A percentile compares a stretch with the other conserved stretches of the same genome.
These are phyloP conservation scores for Biscutella auriculata DNA, from an alignment of 441 rosid genomes.

Conservation along the genomic window DNA sequence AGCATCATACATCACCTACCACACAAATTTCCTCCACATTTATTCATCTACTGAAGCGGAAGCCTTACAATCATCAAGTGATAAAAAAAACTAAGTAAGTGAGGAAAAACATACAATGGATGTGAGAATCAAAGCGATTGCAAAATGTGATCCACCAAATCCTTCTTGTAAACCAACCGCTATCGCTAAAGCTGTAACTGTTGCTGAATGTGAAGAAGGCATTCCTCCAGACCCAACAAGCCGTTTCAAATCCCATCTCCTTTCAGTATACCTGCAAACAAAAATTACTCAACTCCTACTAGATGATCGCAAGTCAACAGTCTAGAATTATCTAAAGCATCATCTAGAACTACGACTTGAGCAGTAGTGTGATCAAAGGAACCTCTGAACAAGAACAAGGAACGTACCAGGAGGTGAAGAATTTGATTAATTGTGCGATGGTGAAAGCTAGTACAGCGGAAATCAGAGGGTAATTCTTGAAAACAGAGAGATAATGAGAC, in stretches of 20 bases:
- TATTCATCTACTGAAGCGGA: background rate
- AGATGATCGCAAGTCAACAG: no score
- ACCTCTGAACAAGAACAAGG: no score
- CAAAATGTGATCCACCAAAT: slow-evolving; percentile 43
- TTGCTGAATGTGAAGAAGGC: slow-evolving; percentile 69
- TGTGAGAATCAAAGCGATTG: slow-evolving; percentile 38
- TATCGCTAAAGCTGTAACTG: slow-evolving; percentile 46
- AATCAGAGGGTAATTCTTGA: no score
- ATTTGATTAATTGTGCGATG: no score
- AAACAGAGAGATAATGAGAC: slow-evolving; percentile 29
- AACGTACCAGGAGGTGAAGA: no score
- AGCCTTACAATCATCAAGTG: no score
- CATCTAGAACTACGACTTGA: no score
- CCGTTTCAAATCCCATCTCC: slow-evolving; percentile 43
- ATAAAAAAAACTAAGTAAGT: background rate
- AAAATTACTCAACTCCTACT: no score
- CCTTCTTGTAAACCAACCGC: slow-evolving; percentile 60
- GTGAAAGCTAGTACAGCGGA: no score
- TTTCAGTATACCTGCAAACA: slow-evolving; percentile 38
- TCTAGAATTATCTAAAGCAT: no score
- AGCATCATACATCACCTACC: slow-evolving; percentile 73
- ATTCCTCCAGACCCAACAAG: slow-evolving; percentile 64
- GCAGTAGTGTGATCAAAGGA: no score
- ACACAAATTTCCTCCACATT: background rate
- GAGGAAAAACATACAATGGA: slow-evolving; percentile 33